phyloP scores from a whole-genome alignment of 1,284 basidiomycete genomes.

The Ustilago esculenta region DNA sequence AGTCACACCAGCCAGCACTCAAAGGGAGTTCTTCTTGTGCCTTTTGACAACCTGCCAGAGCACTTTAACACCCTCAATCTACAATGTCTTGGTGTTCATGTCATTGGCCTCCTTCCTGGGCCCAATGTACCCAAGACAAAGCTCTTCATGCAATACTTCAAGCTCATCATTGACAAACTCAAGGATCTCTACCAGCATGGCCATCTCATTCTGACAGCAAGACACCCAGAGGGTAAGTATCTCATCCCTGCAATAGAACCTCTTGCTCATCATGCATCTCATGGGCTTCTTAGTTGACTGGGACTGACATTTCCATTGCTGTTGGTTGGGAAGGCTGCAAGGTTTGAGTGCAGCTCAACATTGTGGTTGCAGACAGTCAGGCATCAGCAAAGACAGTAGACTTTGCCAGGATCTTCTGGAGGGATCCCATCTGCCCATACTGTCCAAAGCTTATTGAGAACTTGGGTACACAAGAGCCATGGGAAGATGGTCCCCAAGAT shows the following conservation, averaged over 20 bases:
- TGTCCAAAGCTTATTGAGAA: neutral
- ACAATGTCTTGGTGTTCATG: neutral
- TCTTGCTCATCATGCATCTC: too few relatives aligned
- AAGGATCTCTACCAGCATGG: neutral
- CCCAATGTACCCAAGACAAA: neutral
- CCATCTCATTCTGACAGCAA: neutral
- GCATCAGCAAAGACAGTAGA: neutral
- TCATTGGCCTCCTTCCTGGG: neutral
- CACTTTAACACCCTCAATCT: neutral
- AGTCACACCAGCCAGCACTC: neutral
- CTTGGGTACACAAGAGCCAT: neutral
- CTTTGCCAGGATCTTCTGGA: neutral
- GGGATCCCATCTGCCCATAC: neutral
- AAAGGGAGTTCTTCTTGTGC: neutral
- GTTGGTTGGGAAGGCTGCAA: conserved; percentile 5
- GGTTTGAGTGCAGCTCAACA: neutral
- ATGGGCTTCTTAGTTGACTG: too few relatives aligned
- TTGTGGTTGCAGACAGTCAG: neutral
- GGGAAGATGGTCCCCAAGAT: neutral
- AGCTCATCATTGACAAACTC: neutral
- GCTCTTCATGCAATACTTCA: neutral
- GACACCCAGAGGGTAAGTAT: too few relatives aligned
- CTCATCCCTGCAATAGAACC: too few relatives aligned
- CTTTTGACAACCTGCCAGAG: neutral
- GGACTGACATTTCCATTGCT: too few relatives aligned